Evolutionary conservation across 331 rosid genomes (phyloP), one percentile per base, ranked within the genome.

Genomic region (Malus hybrid): DNA sequence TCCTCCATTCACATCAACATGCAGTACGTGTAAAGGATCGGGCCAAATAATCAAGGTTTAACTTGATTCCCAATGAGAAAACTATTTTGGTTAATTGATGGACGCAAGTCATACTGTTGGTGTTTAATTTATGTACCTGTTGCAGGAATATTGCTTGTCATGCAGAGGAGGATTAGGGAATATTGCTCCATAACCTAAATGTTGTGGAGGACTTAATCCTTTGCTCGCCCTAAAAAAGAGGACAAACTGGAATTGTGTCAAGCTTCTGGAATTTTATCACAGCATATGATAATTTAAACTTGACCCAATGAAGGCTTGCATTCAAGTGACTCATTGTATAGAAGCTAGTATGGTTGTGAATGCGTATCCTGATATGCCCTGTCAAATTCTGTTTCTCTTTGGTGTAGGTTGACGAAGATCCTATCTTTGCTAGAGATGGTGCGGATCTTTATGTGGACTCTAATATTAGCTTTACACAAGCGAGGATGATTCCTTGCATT

Each of bases 91-190:
- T 64, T 70, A 71, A 75, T 73, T 80, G 12, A 69, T 69, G 34
- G 52, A 50, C 14, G 22, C 44, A 71, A 33, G 34, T 76, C 22
- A 28, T 71, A 13, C 28, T 57, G 19, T 78, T 69, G 5, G 65
- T 39, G 60, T 74, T 71, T 66, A 69, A 46, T 82, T 76, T 70
- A 73, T 83, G 69, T 70, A 73, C 82, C 70, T 84, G 57, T 64
- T 84, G 77, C 90, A 92, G 99, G 97, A 89, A 55, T 70, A 77
- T 52, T 94, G 99, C 83, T 42, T 79, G 70, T 76, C 87, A 2
- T 94, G 99, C 68, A 72, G 87, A 85, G 99, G 99, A 80, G 99
- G 99, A 80, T 86, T 91, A 63, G 99, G 99, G 79, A 81, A 78
- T 33, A 86, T 90, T 71, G 24, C 22, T 22, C 22, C 22, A 29